phyloP scores from a whole-genome alignment of 768 basidiomycete species.

The Hysterangium stoloniferum region DNA sequence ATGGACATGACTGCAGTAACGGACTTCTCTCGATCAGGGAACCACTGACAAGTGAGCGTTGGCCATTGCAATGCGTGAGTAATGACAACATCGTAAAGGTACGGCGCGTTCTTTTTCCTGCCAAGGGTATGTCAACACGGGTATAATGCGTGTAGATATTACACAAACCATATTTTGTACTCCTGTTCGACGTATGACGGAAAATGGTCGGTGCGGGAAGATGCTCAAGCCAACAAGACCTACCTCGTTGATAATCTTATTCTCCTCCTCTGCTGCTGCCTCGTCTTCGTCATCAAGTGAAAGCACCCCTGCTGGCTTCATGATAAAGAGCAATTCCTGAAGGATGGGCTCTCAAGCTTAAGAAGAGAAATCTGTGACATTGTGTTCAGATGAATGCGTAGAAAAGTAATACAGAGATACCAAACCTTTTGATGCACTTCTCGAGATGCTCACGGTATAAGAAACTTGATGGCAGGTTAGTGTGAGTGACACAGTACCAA shows the following conservation, averaged over 20 bases:
- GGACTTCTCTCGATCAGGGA: slow-evolving; percentile 92
- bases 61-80: slow-evolving; percentile 99
- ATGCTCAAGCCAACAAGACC: too few species aligned
- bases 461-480: too few species aligned
- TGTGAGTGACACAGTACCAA: too few species aligned
- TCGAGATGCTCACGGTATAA: too few species aligned
- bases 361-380: too few species aligned
- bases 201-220: too few species aligned
- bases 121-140: slow-evolving; percentile 5
- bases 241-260: slow-evolving; percentile 84
- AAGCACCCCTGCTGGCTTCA: slow-evolving; percentile 36
- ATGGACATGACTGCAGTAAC: slow-evolving; percentile 23
- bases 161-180: slow-evolving; percentile 71
- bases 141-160: background rate
- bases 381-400: too few species aligned
- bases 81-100: slow-evolving; percentile 94
- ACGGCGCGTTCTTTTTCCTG: slow-evolving; percentile 97
- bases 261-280: slow-evolving; percentile 76
- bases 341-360: too few species aligned
- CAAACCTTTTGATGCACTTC: too few species aligned
- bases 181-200: too few species aligned
- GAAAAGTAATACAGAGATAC: too few species aligned
- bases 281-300: slow-evolving; percentile 58
- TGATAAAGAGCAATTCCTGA: slow-evolving; percentile 17
- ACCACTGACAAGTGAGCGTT: slow-evolving; percentile 96